Percentiles rank a stretch among this genome's conserved stretches.
phyloP scores from a whole-genome alignment of 75 land plant genomes.

The Cryptomeria japonica region DNA sequence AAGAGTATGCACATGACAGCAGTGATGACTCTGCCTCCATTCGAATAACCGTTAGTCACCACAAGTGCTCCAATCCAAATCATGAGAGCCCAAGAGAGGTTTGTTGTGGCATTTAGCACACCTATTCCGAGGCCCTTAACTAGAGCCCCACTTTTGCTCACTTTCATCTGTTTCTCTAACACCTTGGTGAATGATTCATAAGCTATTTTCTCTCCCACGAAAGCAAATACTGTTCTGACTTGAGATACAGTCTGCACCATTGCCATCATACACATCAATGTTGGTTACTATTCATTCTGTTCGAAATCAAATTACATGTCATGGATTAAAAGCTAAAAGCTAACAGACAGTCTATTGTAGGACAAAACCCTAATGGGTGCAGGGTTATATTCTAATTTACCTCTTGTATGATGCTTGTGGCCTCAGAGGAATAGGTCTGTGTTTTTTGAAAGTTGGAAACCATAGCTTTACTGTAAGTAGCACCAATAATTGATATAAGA shows the following conservation, averaged over 20 bases:
- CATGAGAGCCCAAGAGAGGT: slow-evolving; percentile 54
- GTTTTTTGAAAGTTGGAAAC: slow-evolving; percentile 23
- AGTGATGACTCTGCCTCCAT: slow-evolving; percentile 63
- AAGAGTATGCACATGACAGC: slow-evolving; percentile 61
- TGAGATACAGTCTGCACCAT: slow-evolving; percentile 41
- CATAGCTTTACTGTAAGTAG: slow-evolving; percentile 33
- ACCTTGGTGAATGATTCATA: slow-evolving; percentile 30
- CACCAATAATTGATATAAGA: slow-evolving; percentile 34
- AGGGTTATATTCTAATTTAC: slow-evolving; percentile 26
- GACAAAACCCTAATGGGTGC: slow-evolving; percentile 29
- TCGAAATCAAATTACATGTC: slow-evolving; percentile 22
- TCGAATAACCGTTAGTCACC: slow-evolving; percentile 28
- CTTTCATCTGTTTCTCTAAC: slow-evolving; percentile 22
- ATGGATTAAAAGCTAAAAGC: slow-evolving; percentile 10
- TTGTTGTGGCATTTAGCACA: slow-evolving; percentile 29
- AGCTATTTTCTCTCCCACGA: slow-evolving; percentile 51
- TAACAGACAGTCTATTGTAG: slow-evolving; percentile 15
- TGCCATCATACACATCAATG: background rate
- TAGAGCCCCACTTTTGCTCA: slow-evolving; percentile 37
- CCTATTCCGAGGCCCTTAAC: slow-evolving; percentile 53
- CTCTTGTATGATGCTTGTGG: slow-evolving; percentile 27
- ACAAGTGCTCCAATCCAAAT: slow-evolving; percentile 56
- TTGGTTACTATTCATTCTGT: slow-evolving; percentile 31
- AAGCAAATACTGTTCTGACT: slow-evolving; percentile 50
- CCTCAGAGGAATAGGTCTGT: slow-evolving; percentile 33